Percentiles rank a stretch among this genome's conserved stretches.
phyloP scores from a whole-genome alignment of 2,329 filamentous ascomycete species.

The Fonsecaea multimorphosa region DNA sequence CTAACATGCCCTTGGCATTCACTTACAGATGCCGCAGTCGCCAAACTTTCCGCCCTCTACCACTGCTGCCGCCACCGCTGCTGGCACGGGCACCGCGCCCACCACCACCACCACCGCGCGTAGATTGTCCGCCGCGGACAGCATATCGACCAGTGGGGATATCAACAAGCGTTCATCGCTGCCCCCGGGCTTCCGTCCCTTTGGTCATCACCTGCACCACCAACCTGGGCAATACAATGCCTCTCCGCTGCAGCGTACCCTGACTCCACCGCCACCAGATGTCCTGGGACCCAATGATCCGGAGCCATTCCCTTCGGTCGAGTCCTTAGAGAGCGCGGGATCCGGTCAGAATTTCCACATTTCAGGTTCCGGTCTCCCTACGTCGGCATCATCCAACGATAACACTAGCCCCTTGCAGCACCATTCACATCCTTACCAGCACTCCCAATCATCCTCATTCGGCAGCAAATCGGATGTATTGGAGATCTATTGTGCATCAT shows the following conservation, averaged over 20 bases:
- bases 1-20: conserved; percentile 41
- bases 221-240: conserved; percentile 70
- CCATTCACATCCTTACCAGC: conserved; percentile 43
- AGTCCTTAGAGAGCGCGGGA: conserved; percentile 68
- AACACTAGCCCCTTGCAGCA: conserved; percentile 62
- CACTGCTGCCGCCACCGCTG: conserved; percentile 19
- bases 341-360: conserved; percentile 74
- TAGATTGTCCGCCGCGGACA: conserved; percentile 37
- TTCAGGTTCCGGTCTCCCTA: conserved; percentile 65
- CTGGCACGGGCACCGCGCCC: conserved; percentile 16
- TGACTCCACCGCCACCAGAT: conserved; percentile 79
- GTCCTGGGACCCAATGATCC: conserved; percentile 63
- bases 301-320: conserved; percentile 88
- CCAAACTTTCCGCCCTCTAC: conserved; percentile 40
- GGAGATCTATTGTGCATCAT: conserved; percentile 92
- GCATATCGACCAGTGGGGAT: conserved; percentile 26
- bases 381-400: conserved; percentile 67
- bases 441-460: conserved; percentile 63
- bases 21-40: conserved; percentile 41
- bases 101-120: conserved; percentile 49
- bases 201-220: conserved; percentile 47
- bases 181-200: conserved; percentile 62
- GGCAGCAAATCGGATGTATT: conserved; percentile 60
- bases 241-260: conserved; percentile 85
- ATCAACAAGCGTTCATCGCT: conserved; percentile 65